Evolutionary conservation across 805 yeast species (phyloP).

Genomic region (Lipomyces japonicus): DNA sequence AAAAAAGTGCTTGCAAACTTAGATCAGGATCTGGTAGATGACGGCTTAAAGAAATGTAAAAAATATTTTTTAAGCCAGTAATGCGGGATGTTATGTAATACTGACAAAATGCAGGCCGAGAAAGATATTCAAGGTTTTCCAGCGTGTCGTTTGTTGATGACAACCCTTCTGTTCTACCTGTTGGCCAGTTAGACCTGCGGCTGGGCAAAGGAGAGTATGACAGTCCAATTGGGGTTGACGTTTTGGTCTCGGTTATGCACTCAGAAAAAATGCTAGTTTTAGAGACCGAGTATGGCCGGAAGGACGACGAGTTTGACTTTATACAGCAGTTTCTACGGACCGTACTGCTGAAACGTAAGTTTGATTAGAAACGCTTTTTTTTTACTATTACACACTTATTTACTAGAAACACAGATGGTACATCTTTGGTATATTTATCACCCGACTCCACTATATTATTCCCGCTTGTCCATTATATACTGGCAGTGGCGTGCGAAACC

Average conservation of each 20-base stretch:
- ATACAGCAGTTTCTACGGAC: constrained; percentile 35
- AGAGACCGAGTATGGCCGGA: constrained; percentile 27
- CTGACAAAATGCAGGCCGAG: constrained; percentile 21
- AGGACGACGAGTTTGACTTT: constrained; percentile 33
- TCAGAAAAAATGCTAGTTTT: constrained; percentile 26
- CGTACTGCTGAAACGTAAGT: constrained; percentile 29
- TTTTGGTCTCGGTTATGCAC: constrained; percentile 31
- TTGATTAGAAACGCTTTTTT: background rate
- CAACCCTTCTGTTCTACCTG: constrained; percentile 10
- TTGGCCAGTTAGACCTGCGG: constrained; percentile 34
- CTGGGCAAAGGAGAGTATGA: constrained; percentile 35
- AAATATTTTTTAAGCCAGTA: background rate
- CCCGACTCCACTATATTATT: constrained; percentile 16
- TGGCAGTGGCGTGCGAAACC: constrained; percentile 12
- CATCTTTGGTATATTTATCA: constrained; percentile 19
- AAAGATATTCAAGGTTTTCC: constrained; percentile 25
- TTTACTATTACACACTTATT: background rate
- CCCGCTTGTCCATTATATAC: constrained; percentile 14
- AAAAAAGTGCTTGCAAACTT: constrained; percentile 7
- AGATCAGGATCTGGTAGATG: constrained; percentile 18
- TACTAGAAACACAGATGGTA: constrained; percentile 7
- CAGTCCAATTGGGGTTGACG: constrained; percentile 32
- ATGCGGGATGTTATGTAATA: background rate
- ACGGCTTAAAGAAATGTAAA: constrained; percentile 20
- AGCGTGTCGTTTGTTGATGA: constrained; percentile 14